Evolutionary conservation across 1,139 yeast species (phyloP), one percentile per base, ranked within the genome.

Genomic region (Kodamaea alishanica): DNA sequence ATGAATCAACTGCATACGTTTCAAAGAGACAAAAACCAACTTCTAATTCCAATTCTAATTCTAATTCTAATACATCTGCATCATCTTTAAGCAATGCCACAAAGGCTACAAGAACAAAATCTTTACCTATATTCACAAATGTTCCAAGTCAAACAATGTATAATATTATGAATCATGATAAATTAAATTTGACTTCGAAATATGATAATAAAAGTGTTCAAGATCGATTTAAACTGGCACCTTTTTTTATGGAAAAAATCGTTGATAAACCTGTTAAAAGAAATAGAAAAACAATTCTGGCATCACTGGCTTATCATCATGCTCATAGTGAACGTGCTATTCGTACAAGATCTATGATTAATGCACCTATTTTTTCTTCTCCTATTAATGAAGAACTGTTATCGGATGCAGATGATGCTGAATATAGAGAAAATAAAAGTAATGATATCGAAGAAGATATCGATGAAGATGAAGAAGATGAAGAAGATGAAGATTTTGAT

Each of bases 31-130:
- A 35, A 11, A 34, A 31, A 10, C 9, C 36, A 7, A 26, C 35
- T 10, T 33, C 43, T 8, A 33, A 15, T 15, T 15, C 20, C 4
- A 15, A 15, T 15, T 15, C 20, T 15, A 15, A 15, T 15, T 15
- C 20, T 15, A 15, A 15, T 15, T 15, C 20, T 3, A 15, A 15
- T 15, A 15, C 20, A 3, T 15, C 20, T 3, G 4, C 37, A 4
- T 28, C 45, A 1, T 33, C 48, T 4, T 25, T 70, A 4, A 69
- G 71, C 9, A 72, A 55, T 11, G 64, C 67, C 6, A 58, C 71
- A 33, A 79, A 77, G 56, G 86, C 86, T 6, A 72, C 76, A n/a
- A 67, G 86, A 52, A 80, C 86, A 1, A 79, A 77, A 47, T 80
- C 85, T 0, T 60, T 80, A 36, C 40, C 40, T 7, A 70, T 73